Percentiles rank a stretch among this genome's conserved stretches.
phyloP scores from a whole-genome alignment of 495 filamentous ascomycete species.

The Rostrohypoxylon terebratum region DNA sequence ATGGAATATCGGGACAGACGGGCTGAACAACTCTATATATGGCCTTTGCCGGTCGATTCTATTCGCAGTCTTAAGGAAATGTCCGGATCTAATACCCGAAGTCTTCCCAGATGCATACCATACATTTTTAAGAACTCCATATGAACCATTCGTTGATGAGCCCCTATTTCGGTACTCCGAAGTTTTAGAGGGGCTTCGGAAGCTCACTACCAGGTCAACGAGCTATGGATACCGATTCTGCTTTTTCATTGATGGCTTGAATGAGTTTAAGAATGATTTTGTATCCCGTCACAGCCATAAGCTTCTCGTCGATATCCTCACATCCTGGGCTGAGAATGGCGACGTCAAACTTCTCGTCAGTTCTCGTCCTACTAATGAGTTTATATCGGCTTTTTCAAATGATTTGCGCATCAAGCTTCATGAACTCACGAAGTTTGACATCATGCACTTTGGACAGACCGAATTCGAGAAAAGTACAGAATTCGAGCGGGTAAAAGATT shows the following conservation, averaged over 20 bases:
- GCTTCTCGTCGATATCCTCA: neutral
- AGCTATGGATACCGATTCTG: neutral
- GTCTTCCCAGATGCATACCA: neutral
- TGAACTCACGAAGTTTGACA: neutral
- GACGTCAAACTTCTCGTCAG: constrained; percentile 1
- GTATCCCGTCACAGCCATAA: neutral
- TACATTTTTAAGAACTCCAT: neutral
- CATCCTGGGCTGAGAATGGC: neutral
- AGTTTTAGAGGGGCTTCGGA: neutral
- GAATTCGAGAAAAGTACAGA: neutral
- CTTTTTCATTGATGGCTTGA: constrained; percentile 2
- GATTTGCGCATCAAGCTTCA: neutral
- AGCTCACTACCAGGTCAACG: neutral
- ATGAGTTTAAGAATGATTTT: neutral
- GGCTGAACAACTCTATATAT: neutral
- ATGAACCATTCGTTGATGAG: neutral
- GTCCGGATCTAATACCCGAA: neutral
- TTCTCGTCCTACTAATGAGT: constrained; percentile 2
- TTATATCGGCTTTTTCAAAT: neutral
- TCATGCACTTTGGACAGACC: neutral
- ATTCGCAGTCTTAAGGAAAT: neutral
- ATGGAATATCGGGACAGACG: neutral
- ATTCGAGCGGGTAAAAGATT: neutral
- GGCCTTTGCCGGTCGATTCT: constrained; percentile 7
- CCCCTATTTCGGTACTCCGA: neutral